Evolutionary conservation across 768 basidiomycete species (phyloP).

Genomic region (Dioszegia aurantiaca): DNA sequence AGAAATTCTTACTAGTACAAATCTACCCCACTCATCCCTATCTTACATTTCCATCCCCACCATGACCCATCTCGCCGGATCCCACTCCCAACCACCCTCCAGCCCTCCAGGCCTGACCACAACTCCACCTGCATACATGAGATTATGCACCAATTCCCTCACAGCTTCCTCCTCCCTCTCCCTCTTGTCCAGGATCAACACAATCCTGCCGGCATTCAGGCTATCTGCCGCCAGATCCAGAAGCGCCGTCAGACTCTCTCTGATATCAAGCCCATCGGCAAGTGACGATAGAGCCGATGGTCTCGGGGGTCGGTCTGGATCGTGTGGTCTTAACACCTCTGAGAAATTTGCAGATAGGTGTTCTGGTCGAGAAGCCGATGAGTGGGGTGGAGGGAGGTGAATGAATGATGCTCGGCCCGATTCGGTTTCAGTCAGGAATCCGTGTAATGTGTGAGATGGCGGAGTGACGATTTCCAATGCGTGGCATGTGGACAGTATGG

Average conservation of each 20-base stretch:
- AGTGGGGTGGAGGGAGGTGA: conserved; percentile 32
- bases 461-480: conserved; percentile 47
- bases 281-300: conserved; percentile 6
- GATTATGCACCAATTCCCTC: conserved; percentile 41
- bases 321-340: conserved; percentile 39
- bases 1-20: conserved; percentile 1
- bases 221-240: conserved; percentile 47
- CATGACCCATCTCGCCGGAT: conserved; percentile 48
- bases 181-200: conserved; percentile 42
- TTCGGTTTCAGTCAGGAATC: conserved; percentile 40
- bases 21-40: background rate
- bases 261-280: conserved; percentile 30
- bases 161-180: conserved; percentile 42
- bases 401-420: conserved; percentile 30
- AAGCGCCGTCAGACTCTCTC: conserved; percentile 46
- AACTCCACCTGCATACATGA: conserved; percentile 49
- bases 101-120: conserved; percentile 37
- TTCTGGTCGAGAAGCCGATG: conserved; percentile 26
- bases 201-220: conserved; percentile 37
- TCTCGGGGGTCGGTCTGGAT: conserved; percentile 19
- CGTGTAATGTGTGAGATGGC: conserved; percentile 32
- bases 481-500: conserved; percentile 27
- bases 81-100: conserved; percentile 46
- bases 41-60: conserved; percentile 48
- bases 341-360: conserved; percentile 38